Evolutionary conservation across 805 yeast species (phyloP).

Genomic region (Vanderwaltozyma polyspora): DNA sequence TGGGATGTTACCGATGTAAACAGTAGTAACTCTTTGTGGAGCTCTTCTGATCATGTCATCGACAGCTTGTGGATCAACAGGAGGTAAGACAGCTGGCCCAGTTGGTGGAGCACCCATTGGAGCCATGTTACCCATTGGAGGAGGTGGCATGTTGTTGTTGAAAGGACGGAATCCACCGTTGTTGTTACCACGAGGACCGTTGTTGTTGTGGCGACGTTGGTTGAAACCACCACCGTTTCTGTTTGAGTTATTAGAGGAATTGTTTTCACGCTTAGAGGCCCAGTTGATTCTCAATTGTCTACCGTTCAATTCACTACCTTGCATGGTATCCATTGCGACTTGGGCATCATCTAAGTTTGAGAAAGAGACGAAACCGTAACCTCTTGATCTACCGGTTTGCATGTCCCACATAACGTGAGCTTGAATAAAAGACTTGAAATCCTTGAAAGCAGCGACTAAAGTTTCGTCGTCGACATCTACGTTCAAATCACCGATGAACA

Average conservation of each 20-base stretch:
- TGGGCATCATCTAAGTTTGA: constrained; percentile 58
- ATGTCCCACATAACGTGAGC: constrained; percentile 97
- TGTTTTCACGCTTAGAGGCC: constrained; percentile 64
- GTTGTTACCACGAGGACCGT: constrained; percentile 8
- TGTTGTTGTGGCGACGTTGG: constrained; percentile 17
- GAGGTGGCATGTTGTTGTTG: constrained; percentile 14
- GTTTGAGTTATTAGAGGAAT: constrained; percentile 15
- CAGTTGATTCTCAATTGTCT: constrained; percentile 76
- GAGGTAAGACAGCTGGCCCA: constrained; percentile 23
- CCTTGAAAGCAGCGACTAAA: constrained; percentile 44
- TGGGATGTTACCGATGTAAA: constrained; percentile 76
- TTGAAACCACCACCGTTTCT: constrained; percentile 12
- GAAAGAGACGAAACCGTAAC: constrained; percentile 84
- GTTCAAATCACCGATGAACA: constrained; percentile 80
- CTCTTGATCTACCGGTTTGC: constrained; percentile 86
- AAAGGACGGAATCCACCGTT: constrained; percentile 2
- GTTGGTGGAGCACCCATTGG: constrained; percentile 13
- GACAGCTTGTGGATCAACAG: constrained; percentile 43
- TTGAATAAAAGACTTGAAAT: constrained; percentile 52
- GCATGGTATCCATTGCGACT: constrained; percentile 58
- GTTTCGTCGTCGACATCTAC: constrained; percentile 74
- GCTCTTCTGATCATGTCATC: constrained; percentile 67
- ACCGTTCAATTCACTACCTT: constrained; percentile 61
- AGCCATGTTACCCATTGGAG: constrained; percentile 13
- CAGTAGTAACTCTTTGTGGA: constrained; percentile 59